Base-by-base conservation (phyloP, 1,284 basidiomycete genomes). In the Cutaneotrichosporon sp. region DNA sequence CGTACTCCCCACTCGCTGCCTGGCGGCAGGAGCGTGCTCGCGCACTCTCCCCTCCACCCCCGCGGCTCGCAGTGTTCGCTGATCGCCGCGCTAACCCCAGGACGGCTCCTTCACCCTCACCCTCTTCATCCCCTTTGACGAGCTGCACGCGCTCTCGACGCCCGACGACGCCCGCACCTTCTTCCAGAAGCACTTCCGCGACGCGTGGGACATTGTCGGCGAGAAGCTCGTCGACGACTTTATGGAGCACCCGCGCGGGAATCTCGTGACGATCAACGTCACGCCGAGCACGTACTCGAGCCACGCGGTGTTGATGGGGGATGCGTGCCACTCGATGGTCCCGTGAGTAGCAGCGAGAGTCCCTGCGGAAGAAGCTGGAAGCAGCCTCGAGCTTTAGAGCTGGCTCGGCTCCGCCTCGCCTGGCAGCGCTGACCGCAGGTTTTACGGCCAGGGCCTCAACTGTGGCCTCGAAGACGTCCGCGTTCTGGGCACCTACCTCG, bases 391-490 rank as follows among this genome's bases (percentile, higher is more conserved):
- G n/a, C n/a, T n/a, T n/a, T n/a, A n/a, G n/a, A n/a, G n/a, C n/a
- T n/a, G n/a, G n/a, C n/a, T n/a, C n/a, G n/a, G n/a, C n/a, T n/a
- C n/a, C 25, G 25, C 46, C 24, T 14, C 46, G 14, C n/a, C 9
- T 31, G 29, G n/a, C 31, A 10, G 16, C 6, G 13, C 53, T 56
- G 25, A 60, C 59, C 2, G 66, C 10, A 95, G 95, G 54, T 99
- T 99, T 82, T 99, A 95, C 79, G 95, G 94, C 24, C 95, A 99
- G 83, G 95, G 95, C 20, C 85, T 99, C 69, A 99, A 99, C 76
- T 97, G 95, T 75, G 95, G 95, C 11, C 85, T 99, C 59, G 95
- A 99, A 81, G 95, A 99, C 78, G 94, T 99, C 63, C 87, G 95
- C 65, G 87, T 98, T 53, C 84, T 99, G 67, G 86, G 87, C 62